Percentiles rank a stretch among this genome's conserved stretches.
Conservation (phyloP, 2,329 filamentous ascomycete species). For the Lasiodiplodia hormozganensis region DNA sequence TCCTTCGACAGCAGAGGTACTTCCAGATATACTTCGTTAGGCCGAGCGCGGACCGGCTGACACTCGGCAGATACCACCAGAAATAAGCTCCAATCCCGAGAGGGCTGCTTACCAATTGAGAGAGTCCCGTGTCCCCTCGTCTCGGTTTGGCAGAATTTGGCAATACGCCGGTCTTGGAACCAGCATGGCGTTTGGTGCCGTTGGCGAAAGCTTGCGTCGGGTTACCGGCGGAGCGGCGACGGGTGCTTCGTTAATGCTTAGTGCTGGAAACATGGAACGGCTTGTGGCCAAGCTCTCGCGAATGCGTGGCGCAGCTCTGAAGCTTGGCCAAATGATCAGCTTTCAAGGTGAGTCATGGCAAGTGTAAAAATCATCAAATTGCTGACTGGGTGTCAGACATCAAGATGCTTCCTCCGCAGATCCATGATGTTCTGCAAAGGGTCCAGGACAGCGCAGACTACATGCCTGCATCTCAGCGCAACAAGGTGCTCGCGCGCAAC, state of each 20-base stretch:
- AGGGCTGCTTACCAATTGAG: constrained; percentile 70
- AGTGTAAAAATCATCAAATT: background rate
- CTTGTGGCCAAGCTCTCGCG: constrained; percentile 90
- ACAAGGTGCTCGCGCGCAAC: constrained; percentile 80
- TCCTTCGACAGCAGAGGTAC: constrained; percentile 40
- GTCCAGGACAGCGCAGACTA: constrained; percentile 98
- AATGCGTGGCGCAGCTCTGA: constrained; percentile 97
- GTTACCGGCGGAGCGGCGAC: constrained; percentile 69
- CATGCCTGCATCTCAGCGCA: constrained; percentile 93
- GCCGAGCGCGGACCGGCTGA: constrained; percentile 53
- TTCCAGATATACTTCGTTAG: background rate
- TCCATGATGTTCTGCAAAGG: constrained; percentile 88
- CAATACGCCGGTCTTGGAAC: constrained; percentile 93
- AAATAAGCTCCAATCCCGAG: constrained; percentile 38
- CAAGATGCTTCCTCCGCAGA: constrained; percentile 87
- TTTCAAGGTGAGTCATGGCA: constrained; percentile 69
- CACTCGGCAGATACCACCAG: constrained; percentile 46
- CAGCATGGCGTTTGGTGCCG: constrained; percentile 92
- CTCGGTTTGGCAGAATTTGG: constrained; percentile 86
- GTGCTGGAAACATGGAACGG: constrained; percentile 88
- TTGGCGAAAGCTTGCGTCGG: constrained; percentile 83
- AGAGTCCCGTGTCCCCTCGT: constrained; percentile 90
- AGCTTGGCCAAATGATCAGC: constrained; percentile 97
- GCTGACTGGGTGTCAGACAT: constrained; percentile 65
- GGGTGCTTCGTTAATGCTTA: constrained; percentile 82